These are phyloP conservation scores for Penicillium subrubescens DNA, from an alignment of 495 filamentous ascomycete species.

Conservation along the genomic window DNA sequence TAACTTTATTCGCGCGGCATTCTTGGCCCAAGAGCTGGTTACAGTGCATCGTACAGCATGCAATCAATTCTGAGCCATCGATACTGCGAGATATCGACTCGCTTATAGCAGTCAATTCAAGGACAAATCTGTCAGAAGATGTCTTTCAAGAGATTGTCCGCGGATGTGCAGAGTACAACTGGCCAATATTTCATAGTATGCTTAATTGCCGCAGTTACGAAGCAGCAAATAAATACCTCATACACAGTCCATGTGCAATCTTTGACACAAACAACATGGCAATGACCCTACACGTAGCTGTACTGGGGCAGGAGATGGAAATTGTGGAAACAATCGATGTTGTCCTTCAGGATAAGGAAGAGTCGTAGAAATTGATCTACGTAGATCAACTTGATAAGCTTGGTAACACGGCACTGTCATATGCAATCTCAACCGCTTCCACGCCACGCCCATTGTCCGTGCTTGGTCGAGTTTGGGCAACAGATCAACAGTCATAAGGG, in stretches of 20 bases:
- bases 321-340: neutral
- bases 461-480: too few relatives aligned
- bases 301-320: neutral
- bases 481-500: too few relatives aligned
- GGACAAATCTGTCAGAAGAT: neutral
- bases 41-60: neutral
- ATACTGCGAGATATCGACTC: slow-evolving; percentile 1
- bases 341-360: neutral
- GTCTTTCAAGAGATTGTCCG: neutral
- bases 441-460: neutral
- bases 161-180: neutral
- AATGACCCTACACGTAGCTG: slow-evolving; percentile 4
- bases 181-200: neutral
- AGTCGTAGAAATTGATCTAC: neutral
- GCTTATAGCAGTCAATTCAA: neutral
- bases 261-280: slow-evolving; percentile 1
- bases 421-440: neutral
- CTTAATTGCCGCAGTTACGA: neutral
- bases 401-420: neutral
- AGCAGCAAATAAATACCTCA: slow-evolving; percentile 1
- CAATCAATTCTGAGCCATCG: neutral
- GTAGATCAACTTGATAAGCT: neutral
- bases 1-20: neutral
- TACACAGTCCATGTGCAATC: neutral
- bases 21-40: neutral